These are phyloP conservation scores for Scheffersomyces lignicola DNA, from an alignment of 1,139 yeast species.

Conservation along the genomic window DNA sequence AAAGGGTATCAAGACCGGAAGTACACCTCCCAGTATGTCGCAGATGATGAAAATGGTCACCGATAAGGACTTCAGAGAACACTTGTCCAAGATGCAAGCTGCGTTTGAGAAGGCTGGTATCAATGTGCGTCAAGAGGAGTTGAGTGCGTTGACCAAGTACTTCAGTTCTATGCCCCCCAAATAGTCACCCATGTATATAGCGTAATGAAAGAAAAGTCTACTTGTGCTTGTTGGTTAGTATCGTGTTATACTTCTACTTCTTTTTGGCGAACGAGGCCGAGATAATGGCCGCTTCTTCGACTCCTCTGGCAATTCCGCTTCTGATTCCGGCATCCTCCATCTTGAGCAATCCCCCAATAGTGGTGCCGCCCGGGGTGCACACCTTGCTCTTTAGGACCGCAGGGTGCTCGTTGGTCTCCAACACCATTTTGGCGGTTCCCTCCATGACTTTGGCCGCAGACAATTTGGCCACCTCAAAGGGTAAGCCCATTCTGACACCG, in stretches of 20 bases:
- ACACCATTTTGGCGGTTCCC: constrained; percentile 94
- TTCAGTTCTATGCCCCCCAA: constrained; percentile 11
- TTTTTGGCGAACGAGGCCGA: constrained; percentile 80
- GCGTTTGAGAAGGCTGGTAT: constrained; percentile 35
- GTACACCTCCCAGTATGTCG: constrained; percentile 34
- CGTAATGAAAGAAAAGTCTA: background rate
- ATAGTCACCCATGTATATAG: constrained; percentile 2
- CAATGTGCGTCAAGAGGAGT: constrained; percentile 33
- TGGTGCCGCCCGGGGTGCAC: constrained; percentile 98
- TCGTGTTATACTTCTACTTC: constrained; percentile 21
- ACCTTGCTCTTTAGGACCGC: constrained; percentile 84
- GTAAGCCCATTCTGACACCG: constrained; percentile 93
- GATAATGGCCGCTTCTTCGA: constrained; percentile 85
- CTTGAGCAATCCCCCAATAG: constrained; percentile 90
- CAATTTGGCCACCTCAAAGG: constrained; percentile 76
- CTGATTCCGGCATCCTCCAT: constrained; percentile 93
- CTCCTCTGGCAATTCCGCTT: constrained; percentile 82
- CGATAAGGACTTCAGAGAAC: constrained; percentile 37
- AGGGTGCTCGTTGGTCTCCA: constrained; percentile 87
- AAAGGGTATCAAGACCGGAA: constrained; percentile 35
- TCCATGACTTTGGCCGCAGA: constrained; percentile 96
- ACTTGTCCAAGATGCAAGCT: constrained; percentile 28
- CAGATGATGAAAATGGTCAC: constrained; percentile 39
- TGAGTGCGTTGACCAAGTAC: constrained; percentile 24
- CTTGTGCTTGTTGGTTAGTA: background rate